phyloP scores from a whole-genome alignment of 2,329 filamentous ascomycete genomes.

The Paraphaeosphaeria minitans region DNA sequence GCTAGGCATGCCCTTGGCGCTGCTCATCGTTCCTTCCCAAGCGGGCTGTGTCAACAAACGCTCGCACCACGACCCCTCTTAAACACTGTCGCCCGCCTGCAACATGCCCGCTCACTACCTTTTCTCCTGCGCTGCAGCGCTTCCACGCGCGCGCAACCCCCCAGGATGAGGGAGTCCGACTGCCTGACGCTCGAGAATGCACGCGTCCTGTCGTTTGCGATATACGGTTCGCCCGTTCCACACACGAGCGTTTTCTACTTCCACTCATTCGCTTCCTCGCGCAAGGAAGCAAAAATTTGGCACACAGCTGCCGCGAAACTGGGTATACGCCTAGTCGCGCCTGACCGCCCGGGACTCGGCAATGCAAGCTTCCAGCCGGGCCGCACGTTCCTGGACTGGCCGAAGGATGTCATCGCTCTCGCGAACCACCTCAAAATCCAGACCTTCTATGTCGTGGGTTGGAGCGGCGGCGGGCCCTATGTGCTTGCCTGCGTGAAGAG shows the following conservation, averaged over 20 bases:
- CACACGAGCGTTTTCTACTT: conserved; percentile 50
- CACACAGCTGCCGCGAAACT: conserved; percentile 42
- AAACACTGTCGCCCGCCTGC: not conserved
- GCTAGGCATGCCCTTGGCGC: not conserved
- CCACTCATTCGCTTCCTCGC: conserved; percentile 52
- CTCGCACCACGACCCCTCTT: conserved; percentile 1
- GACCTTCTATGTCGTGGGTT: conserved; percentile 52
- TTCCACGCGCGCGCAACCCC: not conserved
- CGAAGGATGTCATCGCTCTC: conserved; percentile 50
- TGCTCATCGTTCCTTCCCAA: not conserved
- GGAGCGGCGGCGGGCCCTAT: conserved; percentile 56
- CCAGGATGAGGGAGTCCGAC: conserved; percentile 31
- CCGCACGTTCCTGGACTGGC: conserved; percentile 49
- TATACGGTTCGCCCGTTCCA: conserved; percentile 50
- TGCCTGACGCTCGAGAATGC: conserved; percentile 40
- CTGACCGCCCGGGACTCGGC: conserved; percentile 54
- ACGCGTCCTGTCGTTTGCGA: conserved; percentile 51
- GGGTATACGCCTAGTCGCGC: conserved; percentile 48
- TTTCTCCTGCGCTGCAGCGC: not conserved
- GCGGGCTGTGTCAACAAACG: conserved; percentile 9
- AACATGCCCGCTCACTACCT: not conserved
- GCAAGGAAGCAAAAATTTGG: conserved; percentile 47
- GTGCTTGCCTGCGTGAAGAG: conserved; percentile 53
- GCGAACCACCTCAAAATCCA: conserved; percentile 48
- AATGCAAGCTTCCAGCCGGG: conserved; percentile 47